Base-by-base conservation (phyloP, 352 stramenopile genomes). In the Globisporangium canariense region DNA sequence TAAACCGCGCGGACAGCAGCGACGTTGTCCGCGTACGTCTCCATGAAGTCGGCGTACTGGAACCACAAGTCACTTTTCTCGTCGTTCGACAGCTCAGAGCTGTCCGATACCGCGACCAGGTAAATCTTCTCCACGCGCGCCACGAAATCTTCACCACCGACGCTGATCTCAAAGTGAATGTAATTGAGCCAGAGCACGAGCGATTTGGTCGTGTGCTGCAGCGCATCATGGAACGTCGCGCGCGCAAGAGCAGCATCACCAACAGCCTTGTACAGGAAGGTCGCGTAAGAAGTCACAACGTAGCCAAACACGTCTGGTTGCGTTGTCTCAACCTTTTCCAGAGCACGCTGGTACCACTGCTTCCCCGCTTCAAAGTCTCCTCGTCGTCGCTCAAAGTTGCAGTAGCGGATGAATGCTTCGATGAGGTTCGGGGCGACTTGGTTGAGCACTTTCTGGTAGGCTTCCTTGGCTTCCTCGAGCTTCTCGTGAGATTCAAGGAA, bases 61-160 rank as follows among this genome's bases (percentile, higher is more conserved):
- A 90, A 81, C 84, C 84, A 93, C 60, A 93, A 47, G 60, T 93
- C 84, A 56, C 85, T 91, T 64, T 93, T 93, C 67, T 91, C 84
- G 41, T 89, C 71, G 65, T 80, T 83, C 34, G 64, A 74, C 16
- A 93, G 66, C 36, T 76, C 72, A 47, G 71, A 81, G 57, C 62
- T 78, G 49, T 90, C 80, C 14, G 77, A 64, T 1, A 93, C 64
- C 0, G 81, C 81, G 43, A 62, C 64, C 38, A 85, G 64, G 50
- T 77, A 93, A 13, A 91, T 56, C 22, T 62, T 59, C 32, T 62
- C 50, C n/a, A 90, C 77, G 13, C 74, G 69, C 36, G 67, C 45
- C 40, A 88, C 75, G 11, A 85, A 30, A 46, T 78, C 65, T 52
- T 74, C 63, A 9, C 46, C 62, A 25, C 59, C 57, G 5, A 65